Conservation (phyloP, 2,329 filamentous ascomycete species). For the Teratosphaeria destructans region DNA sequence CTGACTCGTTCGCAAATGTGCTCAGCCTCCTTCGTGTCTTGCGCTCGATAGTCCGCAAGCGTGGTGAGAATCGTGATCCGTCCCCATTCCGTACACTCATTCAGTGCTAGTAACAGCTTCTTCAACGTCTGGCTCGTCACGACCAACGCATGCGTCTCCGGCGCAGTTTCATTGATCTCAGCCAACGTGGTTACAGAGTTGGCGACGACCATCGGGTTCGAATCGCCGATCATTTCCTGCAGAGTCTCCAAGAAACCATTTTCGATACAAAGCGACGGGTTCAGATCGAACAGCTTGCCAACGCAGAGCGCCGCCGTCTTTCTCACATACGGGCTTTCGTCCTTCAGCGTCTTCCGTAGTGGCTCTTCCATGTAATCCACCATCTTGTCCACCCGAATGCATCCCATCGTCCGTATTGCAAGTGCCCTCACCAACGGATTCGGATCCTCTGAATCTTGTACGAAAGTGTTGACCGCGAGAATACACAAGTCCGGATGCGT, state of each 20-base stretch:
- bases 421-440: conserved; percentile 91
- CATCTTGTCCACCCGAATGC: conserved; percentile 98
- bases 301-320: conserved; percentile 98
- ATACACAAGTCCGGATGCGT: conserved; percentile 98
- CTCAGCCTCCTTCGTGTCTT: conserved; percentile 90
- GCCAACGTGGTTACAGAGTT: conserved; percentile 91
- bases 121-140: conserved; percentile 77
- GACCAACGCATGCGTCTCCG: conserved; percentile 77
- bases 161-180: conserved; percentile 82
- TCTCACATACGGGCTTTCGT: conserved; percentile 95
- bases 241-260: conserved; percentile 91
- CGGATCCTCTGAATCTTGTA: conserved; percentile 96
- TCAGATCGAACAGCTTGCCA: conserved; percentile 93
- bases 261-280: conserved; percentile 83
- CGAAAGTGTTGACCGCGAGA: conserved; percentile 96
- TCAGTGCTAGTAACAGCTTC: conserved; percentile 91
- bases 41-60: conserved; percentile 73
- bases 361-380: conserved; percentile 99
- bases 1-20: conserved; percentile 95
- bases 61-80: conserved; percentile 86
- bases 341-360: conserved; percentile 83
- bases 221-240: conserved; percentile 92
- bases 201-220: conserved; percentile 97
- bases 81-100: conserved; percentile 98
- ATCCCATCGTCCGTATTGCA: conserved; percentile 96